Evolutionary conservation across 345 rosid species (phyloP).

Genomic region (Excoecaria cochinchinensis): DNA sequence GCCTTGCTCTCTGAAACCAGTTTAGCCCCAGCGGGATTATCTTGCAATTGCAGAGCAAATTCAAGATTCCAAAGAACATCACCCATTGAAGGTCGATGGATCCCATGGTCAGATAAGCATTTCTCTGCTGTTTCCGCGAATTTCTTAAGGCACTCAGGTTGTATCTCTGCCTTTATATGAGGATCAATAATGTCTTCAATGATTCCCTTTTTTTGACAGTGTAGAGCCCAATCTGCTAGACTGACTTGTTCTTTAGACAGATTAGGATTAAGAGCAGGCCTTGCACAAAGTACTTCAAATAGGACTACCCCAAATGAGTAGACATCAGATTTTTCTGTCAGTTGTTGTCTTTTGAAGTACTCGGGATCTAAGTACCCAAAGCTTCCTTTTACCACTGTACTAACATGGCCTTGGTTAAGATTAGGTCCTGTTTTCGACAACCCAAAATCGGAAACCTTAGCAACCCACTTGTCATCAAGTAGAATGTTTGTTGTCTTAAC

Average conservation of each 20-base stretch:
- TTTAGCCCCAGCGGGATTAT: constrained; percentile 26
- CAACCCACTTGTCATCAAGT: constrained; percentile 33
- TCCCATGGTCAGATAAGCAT: constrained; percentile 28
- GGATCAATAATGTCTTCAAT: constrained; percentile 28
- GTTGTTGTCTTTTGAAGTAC: constrained; percentile 30
- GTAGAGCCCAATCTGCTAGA: constrained; percentile 34
- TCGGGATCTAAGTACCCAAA: constrained; percentile 35
- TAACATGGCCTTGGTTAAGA: constrained; percentile 25
- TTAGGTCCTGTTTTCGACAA: constrained; percentile 28
- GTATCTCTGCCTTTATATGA: constrained; percentile 13
- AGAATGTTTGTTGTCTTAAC: constrained; percentile 35
- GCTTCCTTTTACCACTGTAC: constrained; percentile 36
- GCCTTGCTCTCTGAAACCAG: constrained; percentile 10
- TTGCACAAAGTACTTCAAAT: constrained; percentile 26
- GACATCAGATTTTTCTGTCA: constrained; percentile 31
- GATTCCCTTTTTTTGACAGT: constrained; percentile 26
- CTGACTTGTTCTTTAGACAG: constrained; percentile 32
- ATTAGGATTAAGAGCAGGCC: constrained; percentile 30
- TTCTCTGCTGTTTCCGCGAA: constrained; percentile 31
- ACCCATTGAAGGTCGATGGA: constrained; percentile 33
- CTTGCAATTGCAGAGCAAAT: constrained; percentile 29
- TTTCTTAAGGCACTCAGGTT: constrained; percentile 21
- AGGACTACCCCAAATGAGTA: constrained; percentile 35
- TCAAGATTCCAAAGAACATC: constrained; percentile 35
- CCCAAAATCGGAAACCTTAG: constrained; percentile 34